Evolutionary conservation across 352 stramenopile genomes (phyloP), one percentile per base, ranked within the genome.

Genomic region (Elongisporangium senticosum): DNA sequence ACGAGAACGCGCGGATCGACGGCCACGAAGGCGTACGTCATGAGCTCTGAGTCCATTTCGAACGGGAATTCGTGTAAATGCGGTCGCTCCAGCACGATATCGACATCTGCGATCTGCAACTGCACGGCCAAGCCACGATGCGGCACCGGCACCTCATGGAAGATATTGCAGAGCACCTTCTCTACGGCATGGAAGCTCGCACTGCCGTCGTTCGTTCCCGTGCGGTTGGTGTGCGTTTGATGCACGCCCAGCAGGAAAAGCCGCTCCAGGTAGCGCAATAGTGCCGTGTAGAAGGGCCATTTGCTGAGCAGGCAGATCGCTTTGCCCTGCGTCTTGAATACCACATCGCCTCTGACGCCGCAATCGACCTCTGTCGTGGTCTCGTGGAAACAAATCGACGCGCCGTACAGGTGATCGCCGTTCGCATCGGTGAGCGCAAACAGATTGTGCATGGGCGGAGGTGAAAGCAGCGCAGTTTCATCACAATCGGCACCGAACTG

Each of bases 251-350:
- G 55, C 3, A 86, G 48, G 28, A 79, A 67, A 23, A 86, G 59
- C 40, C 83, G 70, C 64, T 86, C 75, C 15, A 86, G 65, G 50
- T 79, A 81, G 5, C 69, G 70, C 20, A 86, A 63, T 40, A 86
- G 65, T 49, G 67, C 58, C 2, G 64, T 74, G 64, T 79, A 86
- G 53, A 83, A 69, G 7, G 75, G 68, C 10, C 69, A 56, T 22
- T 74, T 69, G 40, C 63, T 76, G 23, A 86, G 64, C 28, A 86
- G 24, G 23, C 70, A 82, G 10, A 86, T 66, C 26, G 75, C 69
- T 51, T 81, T 86, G 13, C 67, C 70, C 17, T 67, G 62, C 37
- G 53, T 55, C 47, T 61, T 53, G 22, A 62, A 23, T n/a, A n/a
- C n/a, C 5, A 20, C 43, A 24, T 19, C 20, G 39, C 17, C 37